Conservation (phyloP, 139 green algal genomes). For the Asterochloris sp. region DNA sequence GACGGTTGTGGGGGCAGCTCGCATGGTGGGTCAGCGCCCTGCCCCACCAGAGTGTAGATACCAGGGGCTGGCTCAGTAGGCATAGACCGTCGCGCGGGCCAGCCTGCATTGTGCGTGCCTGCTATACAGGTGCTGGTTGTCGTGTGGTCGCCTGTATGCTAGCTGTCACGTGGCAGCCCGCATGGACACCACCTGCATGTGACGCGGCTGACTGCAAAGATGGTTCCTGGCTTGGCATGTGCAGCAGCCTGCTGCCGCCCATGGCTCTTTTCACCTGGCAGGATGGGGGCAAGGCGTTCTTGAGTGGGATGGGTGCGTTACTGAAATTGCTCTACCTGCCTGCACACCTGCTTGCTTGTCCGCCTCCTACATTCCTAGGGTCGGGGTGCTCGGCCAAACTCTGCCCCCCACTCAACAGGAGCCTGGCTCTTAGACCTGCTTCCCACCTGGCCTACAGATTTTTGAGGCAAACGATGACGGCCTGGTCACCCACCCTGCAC, state of each 20-base stretch:
- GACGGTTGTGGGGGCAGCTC: slow-evolving; percentile 63
- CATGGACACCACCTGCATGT: not conserved
- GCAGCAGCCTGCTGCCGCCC: too few species aligned
- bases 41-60: too few species aligned
- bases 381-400: not conserved
- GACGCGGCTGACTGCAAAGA: not conserved
- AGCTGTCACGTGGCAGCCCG: slow-evolving; percentile 72
- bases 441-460: slow-evolving; percentile 9
- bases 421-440: not conserved
- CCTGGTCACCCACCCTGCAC: slow-evolving; percentile 57
- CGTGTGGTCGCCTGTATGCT: slow-evolving; percentile 82
- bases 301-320: not conserved
- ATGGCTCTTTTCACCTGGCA: not conserved
- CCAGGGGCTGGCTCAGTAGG: too few species aligned
- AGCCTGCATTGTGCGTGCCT: too few species aligned
- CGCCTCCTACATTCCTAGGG: not conserved
- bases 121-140: too few species aligned
- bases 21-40: slow-evolving; percentile 45
- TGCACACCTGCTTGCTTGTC: not conserved
- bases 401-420: not conserved
- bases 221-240: not conserved
- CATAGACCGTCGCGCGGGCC: too few species aligned
- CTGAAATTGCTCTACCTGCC: not conserved
- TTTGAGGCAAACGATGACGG: slow-evolving; percentile 30
- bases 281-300: too few species aligned